Percentiles rank a stretch among this genome's conserved stretches.
phyloP scores from a whole-genome alignment of 2,329 filamentous ascomycete genomes.

The Colletotrichum chlorophyti region DNA sequence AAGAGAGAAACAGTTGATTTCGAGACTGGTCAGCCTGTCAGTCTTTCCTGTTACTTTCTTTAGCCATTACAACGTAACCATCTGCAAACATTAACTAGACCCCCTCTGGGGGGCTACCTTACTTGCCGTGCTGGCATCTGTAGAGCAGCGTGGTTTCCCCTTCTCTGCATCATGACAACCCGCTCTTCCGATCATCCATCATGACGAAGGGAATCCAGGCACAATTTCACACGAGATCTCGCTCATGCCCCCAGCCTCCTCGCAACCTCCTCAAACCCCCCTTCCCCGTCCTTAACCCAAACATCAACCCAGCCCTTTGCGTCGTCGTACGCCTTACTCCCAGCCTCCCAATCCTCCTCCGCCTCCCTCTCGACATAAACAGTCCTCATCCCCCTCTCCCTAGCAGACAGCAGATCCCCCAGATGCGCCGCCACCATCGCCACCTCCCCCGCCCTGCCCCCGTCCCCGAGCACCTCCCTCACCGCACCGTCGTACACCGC shows the following conservation, averaged over 20 bases:
- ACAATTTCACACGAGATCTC: too few species aligned
- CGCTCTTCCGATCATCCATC: too few species aligned
- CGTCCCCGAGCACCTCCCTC: slow-evolving; percentile 50
- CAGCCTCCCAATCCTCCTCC: slow-evolving; percentile 69
- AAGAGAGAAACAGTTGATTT: too few species aligned
- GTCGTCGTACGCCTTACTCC: slow-evolving; percentile 57
- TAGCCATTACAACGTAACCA: too few species aligned
- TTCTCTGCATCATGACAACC: too few species aligned
- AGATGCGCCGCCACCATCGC: slow-evolving; percentile 83
- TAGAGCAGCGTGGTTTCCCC: too few species aligned
- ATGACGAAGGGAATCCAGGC: too few species aligned
- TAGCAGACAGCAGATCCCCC: slow-evolving; percentile 71
- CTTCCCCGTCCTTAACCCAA: slow-evolving; percentile 42
- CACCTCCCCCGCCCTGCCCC: slow-evolving; percentile 64
- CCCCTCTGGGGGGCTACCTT: too few species aligned
- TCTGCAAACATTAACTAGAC: too few species aligned
- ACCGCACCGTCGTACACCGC: slow-evolving; percentile 74
- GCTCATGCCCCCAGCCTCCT: slow-evolving; percentile 32
- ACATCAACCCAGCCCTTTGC: slow-evolving; percentile 52
- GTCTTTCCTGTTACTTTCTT: too few species aligned
- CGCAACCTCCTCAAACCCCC: slow-evolving; percentile 40
- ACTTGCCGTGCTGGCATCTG: too few species aligned
- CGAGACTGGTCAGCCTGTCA: too few species aligned
- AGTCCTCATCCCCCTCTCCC: slow-evolving; percentile 68
- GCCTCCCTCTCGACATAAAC: slow-evolving; percentile 74